Percentiles rank a stretch among this genome's conserved stretches.
phyloP scores from a whole-genome alignment of 495 filamentous ascomycete species.

The Penicillium angulare region DNA sequence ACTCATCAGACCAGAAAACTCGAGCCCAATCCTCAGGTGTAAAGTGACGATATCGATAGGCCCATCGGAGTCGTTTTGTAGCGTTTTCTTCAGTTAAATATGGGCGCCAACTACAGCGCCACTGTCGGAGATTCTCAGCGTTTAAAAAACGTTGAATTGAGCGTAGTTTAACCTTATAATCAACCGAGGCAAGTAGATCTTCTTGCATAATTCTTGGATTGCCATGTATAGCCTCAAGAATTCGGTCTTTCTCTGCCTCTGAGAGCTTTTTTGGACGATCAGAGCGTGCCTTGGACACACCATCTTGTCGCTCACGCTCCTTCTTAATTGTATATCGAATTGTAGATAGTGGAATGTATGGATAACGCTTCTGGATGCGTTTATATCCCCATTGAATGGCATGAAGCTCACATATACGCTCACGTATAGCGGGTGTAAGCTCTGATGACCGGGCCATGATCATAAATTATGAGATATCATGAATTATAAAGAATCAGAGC shows the following conservation, averaged over 20 bases:
- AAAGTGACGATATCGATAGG: conserved; percentile 1
- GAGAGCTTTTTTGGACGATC: conserved; percentile 6
- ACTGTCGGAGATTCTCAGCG: conserved; percentile 7
- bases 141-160: conserved; percentile 2
- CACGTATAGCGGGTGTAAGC: conserved; percentile 15
- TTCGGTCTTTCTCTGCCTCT: not conserved
- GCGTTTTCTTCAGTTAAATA: conserved; percentile 4
- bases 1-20: conserved; percentile 8
- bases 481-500: not conserved
- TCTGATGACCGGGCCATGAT: conserved; percentile 7
- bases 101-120: not conserved
- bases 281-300: conserved; percentile 12
- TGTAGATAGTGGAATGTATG: conserved; percentile 6
- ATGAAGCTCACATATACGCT: conserved; percentile 16
- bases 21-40: conserved; percentile 5
- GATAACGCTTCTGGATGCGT: conserved; percentile 15
- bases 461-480: not conserved
- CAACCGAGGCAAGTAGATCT: conserved; percentile 5
- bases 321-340: conserved; percentile 16
- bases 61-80: conserved; percentile 5
- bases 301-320: conserved; percentile 5
- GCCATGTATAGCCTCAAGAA: conserved; percentile 5
- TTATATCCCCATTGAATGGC: conserved; percentile 16
- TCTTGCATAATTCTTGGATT: conserved; percentile 1
- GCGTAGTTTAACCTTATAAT: conserved; percentile 4